These are phyloP conservation scores for Globisporangium echinulatum DNA, from an alignment of 352 stramenopile species.

Conservation along the genomic window DNA sequence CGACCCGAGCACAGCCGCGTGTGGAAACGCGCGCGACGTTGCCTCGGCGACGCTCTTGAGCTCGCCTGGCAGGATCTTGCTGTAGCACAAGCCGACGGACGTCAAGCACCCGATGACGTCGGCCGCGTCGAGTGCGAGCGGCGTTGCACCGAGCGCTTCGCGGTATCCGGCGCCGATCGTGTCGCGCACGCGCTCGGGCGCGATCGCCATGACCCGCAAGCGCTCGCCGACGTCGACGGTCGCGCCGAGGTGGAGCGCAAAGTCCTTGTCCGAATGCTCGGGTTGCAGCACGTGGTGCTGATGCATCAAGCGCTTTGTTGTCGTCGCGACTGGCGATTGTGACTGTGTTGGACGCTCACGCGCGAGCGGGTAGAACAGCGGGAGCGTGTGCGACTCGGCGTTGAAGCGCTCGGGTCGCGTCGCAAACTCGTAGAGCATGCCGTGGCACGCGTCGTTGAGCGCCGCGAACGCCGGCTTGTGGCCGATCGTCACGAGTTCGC, in stretches of 20 bases:
- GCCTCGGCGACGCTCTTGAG: constrained; percentile 47
- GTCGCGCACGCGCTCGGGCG: constrained; percentile 38
- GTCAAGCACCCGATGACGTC: constrained; percentile 71
- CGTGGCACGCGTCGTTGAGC: constrained; percentile 70
- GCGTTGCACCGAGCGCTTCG: constrained; percentile 44
- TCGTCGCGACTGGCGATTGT: background rate
- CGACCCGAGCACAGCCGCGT: constrained; percentile 42
- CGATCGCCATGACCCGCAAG: constrained; percentile 73
- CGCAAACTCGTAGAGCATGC: constrained; percentile 63
- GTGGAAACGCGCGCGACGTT: constrained; percentile 45
- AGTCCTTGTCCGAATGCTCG: constrained; percentile 39
- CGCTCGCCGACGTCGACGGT: constrained; percentile 55
- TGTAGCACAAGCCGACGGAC: constrained; percentile 62
- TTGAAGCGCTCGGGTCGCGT: constrained; percentile 58
- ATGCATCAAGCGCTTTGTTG: constrained; percentile 23
- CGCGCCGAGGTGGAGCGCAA: constrained; percentile 45
- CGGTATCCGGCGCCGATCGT: constrained; percentile 44
- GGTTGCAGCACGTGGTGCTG: constrained; percentile 71
- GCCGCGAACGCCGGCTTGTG: constrained; percentile 63
- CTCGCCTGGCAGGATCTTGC: constrained; percentile 59
- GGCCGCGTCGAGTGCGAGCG: constrained; percentile 40
- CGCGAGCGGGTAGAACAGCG: constrained; percentile 69
- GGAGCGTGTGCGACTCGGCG: constrained; percentile 52
- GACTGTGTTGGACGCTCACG: constrained; percentile 22
- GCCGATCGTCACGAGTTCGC: constrained; percentile 56